Base-by-base conservation (phyloP, 441 rosid species). In the Pelargonium fulgidum region DNA sequence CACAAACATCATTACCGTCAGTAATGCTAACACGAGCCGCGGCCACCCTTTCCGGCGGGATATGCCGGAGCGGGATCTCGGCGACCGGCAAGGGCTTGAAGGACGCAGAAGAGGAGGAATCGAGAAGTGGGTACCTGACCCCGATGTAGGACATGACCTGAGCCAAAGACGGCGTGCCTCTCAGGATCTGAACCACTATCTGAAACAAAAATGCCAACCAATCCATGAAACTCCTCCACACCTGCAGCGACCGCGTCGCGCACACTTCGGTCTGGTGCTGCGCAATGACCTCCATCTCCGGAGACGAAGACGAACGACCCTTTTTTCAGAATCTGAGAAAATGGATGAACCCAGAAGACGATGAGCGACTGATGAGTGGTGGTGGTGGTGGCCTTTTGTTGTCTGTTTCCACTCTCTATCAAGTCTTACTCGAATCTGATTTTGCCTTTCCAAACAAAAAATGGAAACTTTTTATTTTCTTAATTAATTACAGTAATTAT, bases 11-110 rank as follows among this genome's bases (percentile, higher is more conserved):
- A 39, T 39, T 39, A 39, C 42, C 54, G 64, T 47, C 68, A 7
- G 61, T 11, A 48, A 41, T 8, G 72, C 50, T 19, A 42, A 58
- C 17, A 17, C n/a, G 70, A 36, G 8, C 65, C 26, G 61, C 2
- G 47, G 71, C 19, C 33, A 50, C 62, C 2, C 42, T 7, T 39
- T 39, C 42, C 42, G 42, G 42, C 42, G 42, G 1, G 42, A 39
- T 39, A 39, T 78, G 75, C 54, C 78, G 82, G 41, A 81, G 68
- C 22, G 84, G 81, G 62, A 81, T 69, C 47, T 84, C 85, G 42
- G 72, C 80, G 19, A 78, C 82, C 5, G 83, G 81, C 75, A 84
- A 68, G 19, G 87, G 81, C 81, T 69, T 79, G 75, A 81, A 83
- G 65, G 81, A 59, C 56, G 71, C 64, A 24, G 78, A 16, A 20